Base-by-base conservation (phyloP, 2,329 filamentous ascomycete species). In the Colletotrichum sp. region DNA sequence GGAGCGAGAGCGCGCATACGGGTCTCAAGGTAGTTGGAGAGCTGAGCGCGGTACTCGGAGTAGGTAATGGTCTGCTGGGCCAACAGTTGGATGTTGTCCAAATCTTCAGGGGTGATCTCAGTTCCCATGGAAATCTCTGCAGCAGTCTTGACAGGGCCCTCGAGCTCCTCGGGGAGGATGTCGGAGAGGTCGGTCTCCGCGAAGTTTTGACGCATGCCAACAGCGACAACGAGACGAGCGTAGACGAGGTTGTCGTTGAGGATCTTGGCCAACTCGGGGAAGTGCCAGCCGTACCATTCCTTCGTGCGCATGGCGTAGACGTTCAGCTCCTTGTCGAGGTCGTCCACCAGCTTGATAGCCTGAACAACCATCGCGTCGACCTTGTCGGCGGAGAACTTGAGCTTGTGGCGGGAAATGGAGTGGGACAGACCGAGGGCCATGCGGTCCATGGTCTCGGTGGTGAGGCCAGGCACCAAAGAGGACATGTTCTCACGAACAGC, bases 271-370 rank as follows among this genome's bases (percentile, higher is more conserved):
- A 99, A 93, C 89, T 99, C 97, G 55, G 97, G 97, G 89, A 99
- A 99, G 87, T 99, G 97, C 97, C 97, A 99, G 82, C 97, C 97
- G 85, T 99, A 99, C 97, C 97, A 99, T 87, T 99, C 97, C 92
- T 99, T 99, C 78, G 98, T 96, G 85, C 97, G 92, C 97, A 99
- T 99, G 79, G 97, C 96, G 84, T 98, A 99, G 81, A 95, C 97
- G 89, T 99, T 99, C 79, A 99, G 90, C 87, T 99, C 97, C 90
- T 99, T 99, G 89, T 99, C 97, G 77, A 99, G 89, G 79, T 99
- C 97, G 84, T 99, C 97, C 63, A 99, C 90, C 68, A 98, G 92
- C 79, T 94, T 94, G 84, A 99, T 97, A 73, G 96, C 96, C 88
- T 99, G 97, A 75, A 99, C 96, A 83, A 99, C 98, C 97, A 99